Evolutionary conservation across 1,284 basidiomycete species (phyloP).

Genomic region (Erythrobasidium hasegawianum): DNA sequence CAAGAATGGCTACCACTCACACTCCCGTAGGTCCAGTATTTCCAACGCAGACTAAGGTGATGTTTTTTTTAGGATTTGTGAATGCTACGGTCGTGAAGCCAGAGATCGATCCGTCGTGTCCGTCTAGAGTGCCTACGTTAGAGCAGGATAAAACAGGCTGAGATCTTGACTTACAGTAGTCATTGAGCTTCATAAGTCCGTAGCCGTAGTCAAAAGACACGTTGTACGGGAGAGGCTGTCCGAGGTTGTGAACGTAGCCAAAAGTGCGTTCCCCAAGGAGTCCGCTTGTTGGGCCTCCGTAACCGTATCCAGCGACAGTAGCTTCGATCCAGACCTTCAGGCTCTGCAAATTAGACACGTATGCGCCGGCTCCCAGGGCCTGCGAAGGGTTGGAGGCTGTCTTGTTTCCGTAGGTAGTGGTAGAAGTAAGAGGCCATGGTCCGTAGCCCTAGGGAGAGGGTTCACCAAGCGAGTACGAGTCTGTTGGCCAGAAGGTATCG

Average conservation of each 20-base stretch:
- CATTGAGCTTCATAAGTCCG: conserved; percentile 1
- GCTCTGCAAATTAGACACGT: not conserved
- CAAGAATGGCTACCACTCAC: no score
- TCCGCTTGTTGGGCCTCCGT: not conserved
- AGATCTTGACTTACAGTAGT: not conserved
- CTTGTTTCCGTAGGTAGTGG: not conserved
- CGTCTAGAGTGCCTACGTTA: not conserved
- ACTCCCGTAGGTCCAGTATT: not conserved
- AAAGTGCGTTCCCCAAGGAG: not conserved
- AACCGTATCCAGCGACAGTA: not conserved
- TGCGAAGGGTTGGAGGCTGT: conserved; percentile 1
- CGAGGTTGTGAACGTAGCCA: not conserved
- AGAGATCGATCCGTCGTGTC: not conserved
- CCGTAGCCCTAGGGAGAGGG: not conserved
- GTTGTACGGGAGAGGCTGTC: not conserved
- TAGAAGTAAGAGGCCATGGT: conserved; percentile 2
- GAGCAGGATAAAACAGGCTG: no score
- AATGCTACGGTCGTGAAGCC: not conserved
- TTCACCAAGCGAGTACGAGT: not conserved
- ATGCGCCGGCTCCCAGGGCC: not conserved
- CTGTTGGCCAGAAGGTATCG: not conserved
- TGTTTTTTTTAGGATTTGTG: not conserved
- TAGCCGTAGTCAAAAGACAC: conserved; percentile 1
- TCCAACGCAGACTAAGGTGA: not conserved
- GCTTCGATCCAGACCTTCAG: not conserved